phyloP scores from a whole-genome alignment of 306 rosid species.

The Pyrus betulifolia region DNA sequence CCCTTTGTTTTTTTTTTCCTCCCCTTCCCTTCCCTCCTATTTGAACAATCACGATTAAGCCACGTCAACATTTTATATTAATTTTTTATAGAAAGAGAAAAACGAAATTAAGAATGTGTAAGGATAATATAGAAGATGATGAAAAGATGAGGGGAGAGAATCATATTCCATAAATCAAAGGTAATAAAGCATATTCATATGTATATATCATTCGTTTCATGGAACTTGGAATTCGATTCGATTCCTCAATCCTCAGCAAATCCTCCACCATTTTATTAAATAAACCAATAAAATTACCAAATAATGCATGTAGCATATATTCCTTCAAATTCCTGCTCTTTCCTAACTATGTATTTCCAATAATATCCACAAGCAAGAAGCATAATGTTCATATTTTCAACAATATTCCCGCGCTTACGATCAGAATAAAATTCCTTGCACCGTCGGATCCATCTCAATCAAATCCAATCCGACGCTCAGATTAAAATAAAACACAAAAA shows the following conservation, averaged over 20 bases:
- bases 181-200: constrained; percentile 15
- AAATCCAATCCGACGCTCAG: neutral
- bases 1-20: too few species aligned
- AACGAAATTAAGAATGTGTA: too few species aligned
- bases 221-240: constrained; percentile 38
- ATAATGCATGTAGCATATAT: neutral
- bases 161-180: neutral
- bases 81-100: too few species aligned
- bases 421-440: neutral
- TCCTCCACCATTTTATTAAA: constrained; percentile 1
- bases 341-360: neutral
- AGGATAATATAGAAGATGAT: fast-evolving
- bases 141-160: too few species aligned
- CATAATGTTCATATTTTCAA: neutral
- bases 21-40: too few species aligned
- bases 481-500: neutral
- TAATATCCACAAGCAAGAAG: neutral
- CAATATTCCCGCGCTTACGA: neutral
- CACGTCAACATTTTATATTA: too few species aligned
- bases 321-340: neutral
- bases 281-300: neutral
- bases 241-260: neutral
- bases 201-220: neutral
- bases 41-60: too few species aligned
- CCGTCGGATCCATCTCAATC: too few species aligned